Base-by-base conservation (phyloP, 1,284 basidiomycete species). In the Nidula niveotomentosa region DNA sequence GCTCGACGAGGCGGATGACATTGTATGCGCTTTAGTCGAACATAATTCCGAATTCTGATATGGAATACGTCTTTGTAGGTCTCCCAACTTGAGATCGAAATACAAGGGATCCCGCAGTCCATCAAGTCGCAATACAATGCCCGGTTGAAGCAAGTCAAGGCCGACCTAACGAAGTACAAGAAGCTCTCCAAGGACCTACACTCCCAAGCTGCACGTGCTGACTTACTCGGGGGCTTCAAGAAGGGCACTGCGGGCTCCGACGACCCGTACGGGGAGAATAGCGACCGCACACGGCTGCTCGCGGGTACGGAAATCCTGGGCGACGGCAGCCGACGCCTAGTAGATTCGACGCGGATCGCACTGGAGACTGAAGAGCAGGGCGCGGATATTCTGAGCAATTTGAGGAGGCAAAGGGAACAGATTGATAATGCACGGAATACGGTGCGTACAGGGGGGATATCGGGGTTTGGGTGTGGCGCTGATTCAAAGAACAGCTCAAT, bases 51-150 rank as follows among this genome's bases (percentile, higher is more conserved):
- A 30, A 30, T 30, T 30, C 5, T 4, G 17, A 36, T 34, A 17
- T 41, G 15, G 23, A n/a, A 6, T 41, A 47, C 34, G 7, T 39
- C 2, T 36, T 39, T 30, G 9, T 62, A 95, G 93, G 80, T 96
- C 56, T 92, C 91, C 34, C 96, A 98, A 78, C 94, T 98, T 84
- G 95, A 98, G 68, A 86, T 96, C 52, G 96, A 98, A 73, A 87
- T 96, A 17, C 94, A 94, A 62, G 91, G 91, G 3, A 94, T 97
- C 69, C 94, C 94, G 0, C 84, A 91, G 63, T 93, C 90, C 37
- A 81, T 95, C 63, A 82, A 86, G 55, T 67, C 82, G 0, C 84
- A 83, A 37, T 93, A 93, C 69, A 78, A 84, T 52, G 64, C 78
- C 13, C 84, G 90, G 56, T 79, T 94, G 44, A 82, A 82, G 57